A percentile compares a stretch with the other conserved stretches of the same genome.
Conservation (phyloP, 2,329 filamentous ascomycete genomes). For the Aspergillus aculeatus region DNA sequence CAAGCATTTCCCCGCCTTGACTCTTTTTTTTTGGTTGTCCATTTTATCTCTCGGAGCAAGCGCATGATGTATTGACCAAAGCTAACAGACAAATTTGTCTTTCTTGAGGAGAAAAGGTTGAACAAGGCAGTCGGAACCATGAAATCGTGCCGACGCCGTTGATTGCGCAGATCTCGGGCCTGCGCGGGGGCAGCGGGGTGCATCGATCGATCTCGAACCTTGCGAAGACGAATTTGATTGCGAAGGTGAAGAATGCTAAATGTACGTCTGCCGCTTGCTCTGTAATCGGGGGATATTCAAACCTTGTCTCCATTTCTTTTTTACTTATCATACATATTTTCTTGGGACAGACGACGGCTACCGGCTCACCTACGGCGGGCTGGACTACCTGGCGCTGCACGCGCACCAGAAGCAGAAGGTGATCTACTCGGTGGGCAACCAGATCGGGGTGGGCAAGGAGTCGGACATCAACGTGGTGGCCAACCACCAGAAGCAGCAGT, state of each 20-base stretch:
- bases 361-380: conserved; percentile 89
- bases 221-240: conserved; percentile 88
- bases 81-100: conserved; percentile 33
- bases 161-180: conserved; percentile 78
- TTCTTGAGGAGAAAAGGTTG: conserved; percentile 60
- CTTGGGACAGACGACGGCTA: conserved; percentile 74
- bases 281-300: not conserved
- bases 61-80: conserved; percentile 26
- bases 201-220: conserved; percentile 85
- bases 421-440: conserved; percentile 89
- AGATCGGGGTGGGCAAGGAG: conserved; percentile 96
- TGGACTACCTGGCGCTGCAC: conserved; percentile 96
- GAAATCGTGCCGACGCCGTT: conserved; percentile 90
- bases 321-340: no score
- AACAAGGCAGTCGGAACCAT: conserved; percentile 93
- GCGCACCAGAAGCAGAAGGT: conserved; percentile 75
- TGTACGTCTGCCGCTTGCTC: conserved; percentile 46
- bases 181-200: conserved; percentile 75
- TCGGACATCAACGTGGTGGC: conserved; percentile 96
- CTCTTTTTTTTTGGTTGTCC: conserved; percentile 13
- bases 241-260: conserved; percentile 88
- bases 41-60: conserved; percentile 10
- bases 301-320: conserved; percentile 7
- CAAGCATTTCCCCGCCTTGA: conserved; percentile 32
- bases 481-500: conserved; percentile 70